Evolutionary conservation across 176 grass and related monocot genomes (phyloP).

Genomic region (Aegilops longissima): DNA sequence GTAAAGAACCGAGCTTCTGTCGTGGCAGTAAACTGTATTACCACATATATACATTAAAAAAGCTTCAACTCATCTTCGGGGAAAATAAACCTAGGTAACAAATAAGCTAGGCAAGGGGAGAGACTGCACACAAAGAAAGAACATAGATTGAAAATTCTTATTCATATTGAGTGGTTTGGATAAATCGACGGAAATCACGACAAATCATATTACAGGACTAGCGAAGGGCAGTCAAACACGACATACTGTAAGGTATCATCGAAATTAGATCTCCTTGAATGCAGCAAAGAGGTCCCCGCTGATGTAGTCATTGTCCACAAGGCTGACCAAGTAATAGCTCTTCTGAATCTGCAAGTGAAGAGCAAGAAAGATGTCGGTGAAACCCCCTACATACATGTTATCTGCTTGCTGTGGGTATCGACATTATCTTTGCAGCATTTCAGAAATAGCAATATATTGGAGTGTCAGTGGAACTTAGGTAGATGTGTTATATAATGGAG

Average conservation of each 20-base stretch:
- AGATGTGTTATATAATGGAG: background rate
- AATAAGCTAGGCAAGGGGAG: background rate
- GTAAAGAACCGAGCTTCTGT: background rate
- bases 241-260: background rate
- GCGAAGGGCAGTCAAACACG: background rate
- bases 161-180: conserved; percentile 27
- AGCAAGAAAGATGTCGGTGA: background rate
- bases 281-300: conserved; percentile 64
- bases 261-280: conserved; percentile 59
- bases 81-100: no score
- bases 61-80: background rate
- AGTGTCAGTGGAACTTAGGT: background rate
- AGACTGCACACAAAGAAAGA: background rate
- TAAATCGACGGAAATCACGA: conserved; percentile 27
- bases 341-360: conserved; percentile 54
- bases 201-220: background rate
- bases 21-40: background rate
- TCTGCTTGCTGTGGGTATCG: background rate
- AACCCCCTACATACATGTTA: background rate
- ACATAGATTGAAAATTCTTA: background rate
- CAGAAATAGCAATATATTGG: background rate
- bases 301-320: conserved; percentile 86
- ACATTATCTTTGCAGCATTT: background rate
- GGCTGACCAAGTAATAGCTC: conserved; percentile 67
- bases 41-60: background rate